Conservation (phyloP, 2,329 filamentous ascomycete species). For the Tolypocladium endophyticum region DNA sequence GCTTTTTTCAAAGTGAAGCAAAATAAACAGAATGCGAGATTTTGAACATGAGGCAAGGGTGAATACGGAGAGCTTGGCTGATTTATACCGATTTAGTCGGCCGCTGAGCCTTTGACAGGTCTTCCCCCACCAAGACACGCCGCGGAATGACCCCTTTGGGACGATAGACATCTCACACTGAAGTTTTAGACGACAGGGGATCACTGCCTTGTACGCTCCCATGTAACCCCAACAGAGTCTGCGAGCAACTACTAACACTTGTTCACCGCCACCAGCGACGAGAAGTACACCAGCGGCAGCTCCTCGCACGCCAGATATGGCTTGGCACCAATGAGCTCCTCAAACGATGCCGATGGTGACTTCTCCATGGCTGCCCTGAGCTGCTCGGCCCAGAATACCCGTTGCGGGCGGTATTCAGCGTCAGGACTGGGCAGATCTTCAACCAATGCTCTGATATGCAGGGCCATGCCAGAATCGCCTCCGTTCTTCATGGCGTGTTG, state of each 20-base stretch:
- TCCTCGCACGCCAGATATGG: constrained; percentile 15
- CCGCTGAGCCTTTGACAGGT: background rate
- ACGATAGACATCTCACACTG: no score
- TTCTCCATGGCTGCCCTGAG: constrained; percentile 8
- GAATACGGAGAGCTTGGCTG: background rate
- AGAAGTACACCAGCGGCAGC: constrained; percentile 16
- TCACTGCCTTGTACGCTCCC: no score
- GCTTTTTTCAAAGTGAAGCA: background rate
- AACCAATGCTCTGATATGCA: constrained; percentile 3
- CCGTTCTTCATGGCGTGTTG: background rate
- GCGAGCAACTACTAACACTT: background rate
- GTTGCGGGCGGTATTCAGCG: constrained; percentile 10
- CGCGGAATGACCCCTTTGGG: no score
- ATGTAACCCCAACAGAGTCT: background rate
- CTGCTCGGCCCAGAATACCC: constrained; percentile 18
- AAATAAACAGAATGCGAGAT: background rate
- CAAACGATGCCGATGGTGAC: constrained; percentile 3
- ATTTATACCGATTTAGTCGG: background rate
- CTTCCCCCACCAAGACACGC: no score
- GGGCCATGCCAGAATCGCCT: background rate
- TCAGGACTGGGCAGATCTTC: constrained; percentile 5
- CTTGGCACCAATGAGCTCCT: constrained; percentile 8
- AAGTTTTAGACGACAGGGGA: no score
- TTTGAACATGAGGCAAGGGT: background rate
- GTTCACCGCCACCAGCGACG: constrained; percentile 1